Base-by-base conservation (phyloP, 2,329 filamentous ascomycete genomes). In the Ascomycota sp. region DNA sequence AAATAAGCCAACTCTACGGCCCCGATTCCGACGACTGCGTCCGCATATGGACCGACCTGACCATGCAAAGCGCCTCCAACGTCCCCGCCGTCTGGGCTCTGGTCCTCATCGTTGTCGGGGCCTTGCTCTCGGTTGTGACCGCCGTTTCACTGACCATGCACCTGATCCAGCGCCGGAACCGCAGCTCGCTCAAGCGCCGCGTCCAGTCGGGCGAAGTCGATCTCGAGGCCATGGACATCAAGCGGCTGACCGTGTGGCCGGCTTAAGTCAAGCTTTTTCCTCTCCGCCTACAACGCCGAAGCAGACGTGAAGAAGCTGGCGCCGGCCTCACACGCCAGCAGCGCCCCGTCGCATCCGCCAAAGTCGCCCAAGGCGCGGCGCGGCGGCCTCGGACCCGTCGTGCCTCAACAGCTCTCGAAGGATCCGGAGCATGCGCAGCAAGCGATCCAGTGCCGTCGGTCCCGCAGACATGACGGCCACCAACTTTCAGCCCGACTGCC, bases 11-110 rank as follows among this genome's bases (percentile, higher is more conserved):
- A 8, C 46, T 63, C 3, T 72, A 72, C 38, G 55, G 61, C 20
- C 55, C 65, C 7, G 63, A 69, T 31, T 56, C 61, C 2, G 55
- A 57, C 29, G 66, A 72, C 38, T 75, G 69, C 41, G 59, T 72
- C 20, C 61, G 69, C 6, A 59, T 75, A 34, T 74, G 59, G 59
- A 68, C 61, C 29, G 57, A 63, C 40, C 56, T 74, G 23, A 50
- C 48, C 3, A 50, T 69, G 28, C 45, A 54, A 12, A 57, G 57
- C 23, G 46, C 56, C 2, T 52, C 56, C 6, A 52, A 58, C 13
- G 56, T 83, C 7, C 76, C 82, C 0, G 73, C 68, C 9, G 61
- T 93, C 2, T 95, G 86, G 86, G 68, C 80, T 0, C 91, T 91
- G 42, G 55, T 75, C 12, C 51, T 75, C 19, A 64, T 71, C 30